Evolutionary conservation across 78 protist species (phyloP).

Genomic region (Chrysochromulina tobinii): DNA sequence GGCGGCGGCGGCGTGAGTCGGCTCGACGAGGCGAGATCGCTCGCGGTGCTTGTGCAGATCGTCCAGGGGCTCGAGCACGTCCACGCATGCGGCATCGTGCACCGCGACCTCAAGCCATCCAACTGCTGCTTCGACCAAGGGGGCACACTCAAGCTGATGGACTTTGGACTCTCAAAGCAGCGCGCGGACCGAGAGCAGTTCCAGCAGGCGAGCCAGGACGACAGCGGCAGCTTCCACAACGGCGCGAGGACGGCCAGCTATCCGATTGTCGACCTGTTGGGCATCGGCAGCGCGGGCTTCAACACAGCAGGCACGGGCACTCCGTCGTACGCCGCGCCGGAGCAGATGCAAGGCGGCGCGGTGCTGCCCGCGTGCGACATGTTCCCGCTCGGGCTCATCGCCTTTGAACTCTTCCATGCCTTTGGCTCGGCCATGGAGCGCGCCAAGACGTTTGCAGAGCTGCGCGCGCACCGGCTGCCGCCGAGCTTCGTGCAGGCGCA

Average conservation of each 20-base stretch:
- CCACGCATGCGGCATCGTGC: conserved; percentile 16
- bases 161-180: neutral
- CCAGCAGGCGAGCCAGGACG: no score
- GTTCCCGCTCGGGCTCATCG: neutral
- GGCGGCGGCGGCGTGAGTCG: no score
- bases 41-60: neutral
- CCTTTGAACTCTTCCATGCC: neutral
- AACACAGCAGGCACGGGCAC: neutral
- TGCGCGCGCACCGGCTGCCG: neutral
- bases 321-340: neutral
- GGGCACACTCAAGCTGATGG: neutral
- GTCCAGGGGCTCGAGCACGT: neutral
- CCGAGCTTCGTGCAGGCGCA: neutral
- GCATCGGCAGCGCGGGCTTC: no score
- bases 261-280: no score
- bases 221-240: no score
- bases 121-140: neutral
- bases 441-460: neutral
- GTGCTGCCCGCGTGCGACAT: neutral
- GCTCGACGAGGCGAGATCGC: neutral
- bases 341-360: neutral
- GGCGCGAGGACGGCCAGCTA: no score
- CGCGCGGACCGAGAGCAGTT: neutral
- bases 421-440: conserved; percentile 13
- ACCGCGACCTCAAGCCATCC: conserved; percentile 12